These are phyloP conservation scores for Bodo saltans DNA, from an alignment of 78 protist genomes.

Conservation along the genomic window DNA sequence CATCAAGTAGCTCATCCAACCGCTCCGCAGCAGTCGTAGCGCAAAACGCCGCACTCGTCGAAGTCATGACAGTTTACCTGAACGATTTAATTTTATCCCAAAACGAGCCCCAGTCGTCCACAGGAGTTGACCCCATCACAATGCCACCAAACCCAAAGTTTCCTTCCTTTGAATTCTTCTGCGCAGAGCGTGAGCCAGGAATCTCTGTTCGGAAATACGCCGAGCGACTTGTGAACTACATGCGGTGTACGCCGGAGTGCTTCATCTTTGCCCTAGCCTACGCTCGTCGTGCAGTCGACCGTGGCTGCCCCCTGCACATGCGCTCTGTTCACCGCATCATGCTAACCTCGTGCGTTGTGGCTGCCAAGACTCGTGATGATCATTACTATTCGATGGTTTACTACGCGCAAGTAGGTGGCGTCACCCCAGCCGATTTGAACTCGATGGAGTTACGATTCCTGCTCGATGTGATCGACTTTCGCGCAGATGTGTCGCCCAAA, in stretches of 20 bases:
- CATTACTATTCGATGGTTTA: background rate
- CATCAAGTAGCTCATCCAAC: background rate
- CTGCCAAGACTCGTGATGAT: background rate
- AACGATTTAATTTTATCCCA: background rate
- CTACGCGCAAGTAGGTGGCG: slow-evolving; percentile 20
- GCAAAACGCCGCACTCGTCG: background rate
- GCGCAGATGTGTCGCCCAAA: too few species aligned
- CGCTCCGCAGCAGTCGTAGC: background rate
- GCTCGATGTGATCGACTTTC: too few species aligned
- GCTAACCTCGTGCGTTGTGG: background rate
- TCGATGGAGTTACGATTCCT: background rate
- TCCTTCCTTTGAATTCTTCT: too few species aligned
- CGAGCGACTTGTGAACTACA: background rate
- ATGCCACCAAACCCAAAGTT: too few species aligned
- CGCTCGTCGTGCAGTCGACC: background rate
- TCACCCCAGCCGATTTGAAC: slow-evolving; percentile 10
- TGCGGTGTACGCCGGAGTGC: background rate
- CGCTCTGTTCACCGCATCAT: background rate
- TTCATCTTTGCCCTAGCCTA: background rate
- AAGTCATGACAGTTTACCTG: background rate
- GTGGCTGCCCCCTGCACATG: background rate
- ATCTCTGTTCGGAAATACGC: background rate
- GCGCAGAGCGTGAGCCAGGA: background rate
- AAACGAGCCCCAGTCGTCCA: background rate
- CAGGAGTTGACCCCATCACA: too few species aligned